Evolutionary conservation across 768 basidiomycete species (phyloP).

Genomic region (Mrakia frigida): DNA sequence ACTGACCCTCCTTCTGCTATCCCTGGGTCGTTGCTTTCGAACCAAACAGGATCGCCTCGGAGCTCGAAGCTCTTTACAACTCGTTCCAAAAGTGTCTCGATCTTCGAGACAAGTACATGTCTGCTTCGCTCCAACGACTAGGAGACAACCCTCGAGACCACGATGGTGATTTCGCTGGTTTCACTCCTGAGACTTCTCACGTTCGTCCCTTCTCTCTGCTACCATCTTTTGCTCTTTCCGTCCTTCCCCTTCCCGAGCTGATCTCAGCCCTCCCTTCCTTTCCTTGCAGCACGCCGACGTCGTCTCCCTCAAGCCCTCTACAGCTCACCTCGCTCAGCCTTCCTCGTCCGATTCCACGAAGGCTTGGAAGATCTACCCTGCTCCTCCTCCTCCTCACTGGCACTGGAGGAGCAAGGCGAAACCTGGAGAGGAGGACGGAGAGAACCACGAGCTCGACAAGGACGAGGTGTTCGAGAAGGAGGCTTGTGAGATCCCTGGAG

Average conservation of each 20-base stretch:
- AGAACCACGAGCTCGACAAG: slow-evolving; percentile 33
- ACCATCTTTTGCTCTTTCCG: slow-evolving; percentile 44
- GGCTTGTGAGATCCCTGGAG: slow-evolving; percentile 65
- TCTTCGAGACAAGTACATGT: slow-evolving; percentile 92
- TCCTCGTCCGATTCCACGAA: slow-evolving; percentile 38
- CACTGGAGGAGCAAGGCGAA: slow-evolving; percentile 55
- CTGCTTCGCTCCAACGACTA: slow-evolving; percentile 76
- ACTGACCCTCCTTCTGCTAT: neutral
- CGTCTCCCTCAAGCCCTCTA: slow-evolving; percentile 19
- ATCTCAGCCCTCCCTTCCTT: neutral
- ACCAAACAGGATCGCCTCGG: slow-evolving; percentile 37
- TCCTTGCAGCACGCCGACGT: slow-evolving; percentile 24
- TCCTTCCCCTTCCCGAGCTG: neutral
- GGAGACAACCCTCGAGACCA: slow-evolving; percentile 93
- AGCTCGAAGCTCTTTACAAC: slow-evolving; percentile 44
- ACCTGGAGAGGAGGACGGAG: slow-evolving; percentile 34
- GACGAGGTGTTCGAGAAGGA: slow-evolving; percentile 48
- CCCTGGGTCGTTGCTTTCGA: too few relatives aligned
- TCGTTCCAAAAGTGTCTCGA: slow-evolving; percentile 78
- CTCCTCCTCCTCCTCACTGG: slow-evolving; percentile 94
- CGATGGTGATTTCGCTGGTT: slow-evolving; percentile 68
- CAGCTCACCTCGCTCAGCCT: slow-evolving; percentile 21
- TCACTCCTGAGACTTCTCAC: slow-evolving; percentile 42
- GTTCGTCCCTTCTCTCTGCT: slow-evolving; percentile 48
- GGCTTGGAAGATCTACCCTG: slow-evolving; percentile 85